These are phyloP conservation scores for Rhodotorula sp. DNA, from an alignment of 1,284 basidiomycete species.

Conservation along the genomic window DNA sequence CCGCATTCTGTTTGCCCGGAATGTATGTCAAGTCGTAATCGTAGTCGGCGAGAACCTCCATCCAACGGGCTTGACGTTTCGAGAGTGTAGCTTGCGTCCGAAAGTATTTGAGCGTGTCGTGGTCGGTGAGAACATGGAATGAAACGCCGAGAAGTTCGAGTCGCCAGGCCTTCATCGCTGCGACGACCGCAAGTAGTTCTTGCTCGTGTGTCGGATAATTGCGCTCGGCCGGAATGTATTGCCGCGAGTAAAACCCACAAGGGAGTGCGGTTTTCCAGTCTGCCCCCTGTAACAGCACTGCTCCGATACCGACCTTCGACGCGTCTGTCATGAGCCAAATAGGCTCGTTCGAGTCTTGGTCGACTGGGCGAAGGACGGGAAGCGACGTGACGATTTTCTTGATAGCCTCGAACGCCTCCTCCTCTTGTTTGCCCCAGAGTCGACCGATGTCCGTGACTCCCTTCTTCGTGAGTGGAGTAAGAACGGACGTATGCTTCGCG, in stretches of 20 bases:
- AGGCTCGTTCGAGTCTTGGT: slow-evolving; percentile 40
- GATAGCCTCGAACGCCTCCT: slow-evolving; percentile 47
- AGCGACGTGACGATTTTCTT: slow-evolving; percentile 46
- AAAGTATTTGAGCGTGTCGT: background rate
- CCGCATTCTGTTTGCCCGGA: slow-evolving; percentile 48
- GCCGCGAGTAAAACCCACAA: slow-evolving; percentile 26
- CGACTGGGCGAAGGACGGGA: slow-evolving; percentile 48
- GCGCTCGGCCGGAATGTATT: slow-evolving; percentile 24
- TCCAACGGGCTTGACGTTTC: slow-evolving; percentile 8
- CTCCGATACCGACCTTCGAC: slow-evolving; percentile 9
- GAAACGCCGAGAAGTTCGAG: background rate
- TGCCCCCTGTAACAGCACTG: slow-evolving; percentile 22
- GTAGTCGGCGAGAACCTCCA: slow-evolving; percentile 47
- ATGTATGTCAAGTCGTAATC: slow-evolving; percentile 47
- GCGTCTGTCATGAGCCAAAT: slow-evolving; percentile 28
- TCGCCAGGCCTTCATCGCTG: background rate
- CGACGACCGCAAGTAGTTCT: background rate
- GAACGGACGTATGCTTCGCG: slow-evolving; percentile 46
- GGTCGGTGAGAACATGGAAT: background rate
- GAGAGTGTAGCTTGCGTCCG: background rate
- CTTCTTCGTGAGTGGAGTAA: slow-evolving; percentile 48
- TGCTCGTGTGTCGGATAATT: slow-evolving; percentile 32
- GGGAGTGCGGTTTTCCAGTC: slow-evolving; percentile 21
- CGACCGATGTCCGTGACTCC: slow-evolving; percentile 20
- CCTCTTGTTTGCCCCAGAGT: slow-evolving; percentile 8